Evolutionary conservation across 805 yeast genomes (phyloP).

Genomic region (Wickerhamia fluorescens): DNA sequence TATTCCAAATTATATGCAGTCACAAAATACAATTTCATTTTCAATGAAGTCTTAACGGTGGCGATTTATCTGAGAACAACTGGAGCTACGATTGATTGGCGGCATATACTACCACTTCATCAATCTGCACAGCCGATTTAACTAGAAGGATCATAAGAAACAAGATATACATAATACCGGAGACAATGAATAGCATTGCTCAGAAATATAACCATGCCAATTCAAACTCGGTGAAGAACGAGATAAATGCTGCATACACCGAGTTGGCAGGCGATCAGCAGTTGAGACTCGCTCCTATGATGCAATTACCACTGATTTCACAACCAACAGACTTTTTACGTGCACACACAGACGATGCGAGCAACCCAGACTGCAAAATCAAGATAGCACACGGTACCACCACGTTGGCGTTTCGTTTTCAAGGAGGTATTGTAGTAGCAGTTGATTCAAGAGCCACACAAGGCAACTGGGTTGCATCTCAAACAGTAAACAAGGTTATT

Average conservation of each 20-base stretch:
- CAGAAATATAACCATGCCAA: conserved; percentile 28
- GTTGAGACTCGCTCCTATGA: conserved; percentile 48
- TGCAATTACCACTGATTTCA: conserved; percentile 75
- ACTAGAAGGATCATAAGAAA: too few relatives aligned
- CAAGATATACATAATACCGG: too few relatives aligned
- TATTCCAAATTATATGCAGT: too few relatives aligned
- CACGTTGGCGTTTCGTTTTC: conserved; percentile 90
- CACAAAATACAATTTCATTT: too few relatives aligned
- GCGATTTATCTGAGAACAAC: too few relatives aligned
- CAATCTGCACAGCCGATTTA: too few relatives aligned
- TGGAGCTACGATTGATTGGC: too few relatives aligned
- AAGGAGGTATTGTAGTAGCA: conserved; percentile 93
- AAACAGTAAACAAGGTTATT: conserved; percentile 94
- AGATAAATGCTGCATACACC: conserved; percentile 20
- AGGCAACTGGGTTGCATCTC: conserved; percentile 97
- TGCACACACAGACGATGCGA: conserved; percentile 95
- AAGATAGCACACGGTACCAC: conserved; percentile 99
- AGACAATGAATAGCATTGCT: conserved; percentile 39
- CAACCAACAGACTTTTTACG: conserved; percentile 88
- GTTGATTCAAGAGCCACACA: conserved; percentile 98
- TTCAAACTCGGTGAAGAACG: conserved; percentile 18
- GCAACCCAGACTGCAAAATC: conserved; percentile 89
- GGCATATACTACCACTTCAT: too few relatives aligned
- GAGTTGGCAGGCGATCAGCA: conserved; percentile 12
- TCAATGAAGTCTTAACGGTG: too few relatives aligned